These are phyloP conservation scores for Komagataella phaffii DNA, from an alignment of 805 yeast genomes.

Conservation along the genomic window DNA sequence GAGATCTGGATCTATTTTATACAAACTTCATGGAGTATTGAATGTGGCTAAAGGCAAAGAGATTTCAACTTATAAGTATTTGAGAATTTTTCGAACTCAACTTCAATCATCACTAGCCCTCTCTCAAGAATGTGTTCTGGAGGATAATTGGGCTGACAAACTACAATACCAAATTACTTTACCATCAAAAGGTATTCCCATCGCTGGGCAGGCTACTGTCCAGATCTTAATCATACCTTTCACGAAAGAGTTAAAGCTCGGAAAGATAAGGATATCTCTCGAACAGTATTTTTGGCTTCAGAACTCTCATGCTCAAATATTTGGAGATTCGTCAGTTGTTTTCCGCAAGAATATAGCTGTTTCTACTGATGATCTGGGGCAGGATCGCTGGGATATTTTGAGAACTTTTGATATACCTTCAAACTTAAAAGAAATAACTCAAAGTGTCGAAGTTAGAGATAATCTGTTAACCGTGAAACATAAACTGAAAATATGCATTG, in stretches of 20 bases:
- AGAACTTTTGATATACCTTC: constrained; percentile 27
- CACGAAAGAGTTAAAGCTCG: constrained; percentile 27
- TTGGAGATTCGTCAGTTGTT: constrained; percentile 15
- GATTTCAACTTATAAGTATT: constrained; percentile 20
- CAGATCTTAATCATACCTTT: constrained; percentile 31
- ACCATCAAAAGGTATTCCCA: constrained; percentile 28
- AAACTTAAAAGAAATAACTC: constrained; percentile 25
- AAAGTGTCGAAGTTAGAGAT: constrained; percentile 25
- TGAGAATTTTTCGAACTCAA: constrained; percentile 30
- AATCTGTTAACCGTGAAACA: constrained; percentile 31
- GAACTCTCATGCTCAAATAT: constrained; percentile 9
- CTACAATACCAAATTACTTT: constrained; percentile 33
- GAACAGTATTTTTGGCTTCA: constrained; percentile 16
- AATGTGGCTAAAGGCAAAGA: constrained; percentile 11
- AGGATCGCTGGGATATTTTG: constrained; percentile 32
- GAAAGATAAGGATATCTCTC: constrained; percentile 18
- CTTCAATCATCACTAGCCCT: constrained; percentile 24
- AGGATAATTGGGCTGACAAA: constrained; percentile 39
- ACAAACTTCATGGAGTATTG: constrained; percentile 17
- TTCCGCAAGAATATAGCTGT: constrained; percentile 10
- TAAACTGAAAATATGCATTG: constrained; percentile 27
- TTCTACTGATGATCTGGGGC: constrained; percentile 16
- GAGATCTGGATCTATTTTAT: constrained; percentile 25
- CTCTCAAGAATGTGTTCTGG: constrained; percentile 29
- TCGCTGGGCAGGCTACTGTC: constrained; percentile 30